Evolutionary conservation across 306 rosid genomes (phyloP).

Genomic region (Castanea sativa): DNA sequence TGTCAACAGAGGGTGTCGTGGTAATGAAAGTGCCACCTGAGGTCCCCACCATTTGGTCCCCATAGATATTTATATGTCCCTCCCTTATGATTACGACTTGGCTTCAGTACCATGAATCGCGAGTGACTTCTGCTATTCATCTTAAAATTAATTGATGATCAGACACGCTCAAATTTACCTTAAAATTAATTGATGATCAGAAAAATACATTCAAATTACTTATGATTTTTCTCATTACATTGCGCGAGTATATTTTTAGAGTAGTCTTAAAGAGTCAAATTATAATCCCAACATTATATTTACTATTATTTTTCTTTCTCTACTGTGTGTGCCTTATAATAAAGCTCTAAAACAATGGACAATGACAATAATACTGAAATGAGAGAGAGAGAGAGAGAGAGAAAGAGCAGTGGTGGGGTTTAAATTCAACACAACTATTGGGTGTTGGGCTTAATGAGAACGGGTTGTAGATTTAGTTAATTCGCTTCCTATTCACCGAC

Average conservation of each 20-base stretch:
- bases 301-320: too few species aligned
- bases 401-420: neutral
- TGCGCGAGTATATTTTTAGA: accelerated
- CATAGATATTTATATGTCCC: too few species aligned
- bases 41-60: neutral
- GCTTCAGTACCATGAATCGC: too few species aligned
- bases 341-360: too few species aligned
- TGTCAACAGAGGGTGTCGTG: constrained; percentile 41
- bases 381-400: neutral
- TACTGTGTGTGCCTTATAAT: too few species aligned
- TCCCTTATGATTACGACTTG: too few species aligned
- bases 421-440: neutral
- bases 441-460: constrained; percentile 11
- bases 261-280: accelerated
- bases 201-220: accelerated
- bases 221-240: accelerated
- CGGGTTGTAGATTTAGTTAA: constrained; percentile 8
- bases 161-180: too few species aligned
- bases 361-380: too few species aligned
- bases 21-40: constrained; percentile 29
- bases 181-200: too few species aligned
- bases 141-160: too few species aligned
- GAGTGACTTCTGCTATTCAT: too few species aligned
- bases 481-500: constrained; percentile 61
- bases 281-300: accelerated